Percentiles rank a stretch among this genome's conserved stretches.
phyloP scores from a whole-genome alignment of 2,329 filamentous ascomycete species.

The Sporothrix variecibatus region DNA sequence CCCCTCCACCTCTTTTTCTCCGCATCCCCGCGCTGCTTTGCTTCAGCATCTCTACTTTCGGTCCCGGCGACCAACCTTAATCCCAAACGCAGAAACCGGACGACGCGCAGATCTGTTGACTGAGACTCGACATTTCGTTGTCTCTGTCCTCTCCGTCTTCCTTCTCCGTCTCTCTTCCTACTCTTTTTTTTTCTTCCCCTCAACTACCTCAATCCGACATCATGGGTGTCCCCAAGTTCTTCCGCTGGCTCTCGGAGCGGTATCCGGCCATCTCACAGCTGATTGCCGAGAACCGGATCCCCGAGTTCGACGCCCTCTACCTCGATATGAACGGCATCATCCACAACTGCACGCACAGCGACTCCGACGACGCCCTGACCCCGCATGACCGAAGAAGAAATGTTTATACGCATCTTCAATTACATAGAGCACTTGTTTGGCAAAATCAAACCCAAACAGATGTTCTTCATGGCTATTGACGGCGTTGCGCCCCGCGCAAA shows the following conservation, averaged over 20 bases:
- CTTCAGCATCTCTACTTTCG: background rate
- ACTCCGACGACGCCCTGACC: slow-evolving; percentile 87
- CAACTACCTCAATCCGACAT: background rate
- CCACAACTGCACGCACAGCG: slow-evolving; percentile 98
- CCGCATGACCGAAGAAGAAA: slow-evolving; percentile 93
- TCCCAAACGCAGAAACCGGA: background rate
- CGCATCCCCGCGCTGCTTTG: background rate
- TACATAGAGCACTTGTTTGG: slow-evolving; percentile 99
- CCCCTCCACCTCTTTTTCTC: background rate
- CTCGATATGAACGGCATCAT: slow-evolving; percentile 99
- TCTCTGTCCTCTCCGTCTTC: slow-evolving; percentile 9
- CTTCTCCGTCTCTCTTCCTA: background rate
- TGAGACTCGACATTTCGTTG: background rate
- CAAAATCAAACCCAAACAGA: slow-evolving; percentile 96
- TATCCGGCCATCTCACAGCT: slow-evolving; percentile 98
- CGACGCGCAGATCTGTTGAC: background rate
- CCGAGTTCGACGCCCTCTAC: slow-evolving; percentile 97
- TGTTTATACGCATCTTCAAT: slow-evolving; percentile 99
- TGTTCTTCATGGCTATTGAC: slow-evolving; percentile 99
- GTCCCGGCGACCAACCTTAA: background rate
- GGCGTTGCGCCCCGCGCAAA: slow-evolving; percentile 96
- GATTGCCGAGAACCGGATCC: slow-evolving; percentile 97
- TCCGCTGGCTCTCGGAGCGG: slow-evolving; percentile 98
- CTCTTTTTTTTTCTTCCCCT: background rate
- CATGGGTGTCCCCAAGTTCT: slow-evolving; percentile 76